phyloP scores from a whole-genome alignment of 257 asterid species.

The Misopates orontium region DNA sequence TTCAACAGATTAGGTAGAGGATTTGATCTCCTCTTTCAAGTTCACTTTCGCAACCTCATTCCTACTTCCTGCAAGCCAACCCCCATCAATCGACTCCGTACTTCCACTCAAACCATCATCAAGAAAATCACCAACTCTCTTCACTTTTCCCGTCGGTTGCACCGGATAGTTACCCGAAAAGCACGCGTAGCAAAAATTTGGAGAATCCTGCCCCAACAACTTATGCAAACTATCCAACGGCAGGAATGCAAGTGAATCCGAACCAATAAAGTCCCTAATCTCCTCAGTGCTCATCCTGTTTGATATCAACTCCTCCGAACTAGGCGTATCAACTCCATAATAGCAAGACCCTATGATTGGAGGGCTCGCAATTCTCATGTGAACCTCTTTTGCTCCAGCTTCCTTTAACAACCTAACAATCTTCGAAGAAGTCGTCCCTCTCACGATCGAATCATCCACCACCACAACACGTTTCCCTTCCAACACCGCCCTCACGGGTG shows the following conservation, averaged over 20 bases:
- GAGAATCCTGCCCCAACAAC: slow-evolving; percentile 46
- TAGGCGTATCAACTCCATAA: slow-evolving; percentile 90
- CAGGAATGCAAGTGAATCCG: slow-evolving; percentile 79
- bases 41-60: slow-evolving; percentile 15
- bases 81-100: slow-evolving; percentile 57
- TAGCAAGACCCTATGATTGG: slow-evolving; percentile 83
- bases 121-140: slow-evolving; percentile 76
- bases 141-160: slow-evolving; percentile 70
- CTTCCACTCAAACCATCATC: slow-evolving; percentile 87
- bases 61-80: slow-evolving; percentile 47
- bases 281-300: slow-evolving; percentile 72
- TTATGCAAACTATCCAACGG: slow-evolving; percentile 54
- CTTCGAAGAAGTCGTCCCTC: slow-evolving; percentile 90
- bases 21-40: slow-evolving; percentile 33
- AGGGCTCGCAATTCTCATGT: slow-evolving; percentile 94
- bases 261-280: slow-evolving; percentile 76
- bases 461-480: slow-evolving; percentile 98
- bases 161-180: slow-evolving; percentile 82
- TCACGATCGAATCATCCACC: slow-evolving; percentile 91
- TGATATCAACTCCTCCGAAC: slow-evolving; percentile 74
- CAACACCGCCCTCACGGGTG: slow-evolving; percentile 82
- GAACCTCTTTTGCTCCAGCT: slow-evolving; percentile 90
- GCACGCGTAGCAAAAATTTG: slow-evolving; percentile 71
- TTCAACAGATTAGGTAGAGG: slow-evolving; percentile 10
- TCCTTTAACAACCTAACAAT: slow-evolving; percentile 87